Evolutionary conservation across 2,329 filamentous ascomycete species (phyloP).

Genomic region (Pleoardoris graminearum): DNA sequence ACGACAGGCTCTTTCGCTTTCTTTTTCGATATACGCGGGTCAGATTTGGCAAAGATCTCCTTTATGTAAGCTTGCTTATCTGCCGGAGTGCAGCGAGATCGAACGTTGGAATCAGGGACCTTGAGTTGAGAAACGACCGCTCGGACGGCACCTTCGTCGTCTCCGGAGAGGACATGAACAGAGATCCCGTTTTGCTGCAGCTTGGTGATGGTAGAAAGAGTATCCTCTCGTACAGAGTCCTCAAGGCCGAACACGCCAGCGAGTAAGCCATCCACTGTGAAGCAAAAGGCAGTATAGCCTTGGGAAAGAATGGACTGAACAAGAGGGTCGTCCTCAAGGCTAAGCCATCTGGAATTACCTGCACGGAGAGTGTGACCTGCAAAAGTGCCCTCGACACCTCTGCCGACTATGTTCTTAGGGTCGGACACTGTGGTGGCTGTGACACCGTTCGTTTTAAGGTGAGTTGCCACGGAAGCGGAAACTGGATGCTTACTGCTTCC

Average conservation of each 20-base stretch:
- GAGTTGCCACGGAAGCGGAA: conserved; percentile 52
- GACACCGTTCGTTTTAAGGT: conserved; percentile 42
- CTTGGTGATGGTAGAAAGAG: conserved; percentile 55
- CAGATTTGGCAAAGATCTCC: conserved; percentile 20
- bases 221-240: conserved; percentile 54
- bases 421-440: conserved; percentile 12
- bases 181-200: conserved; percentile 53
- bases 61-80: conserved; percentile 60
- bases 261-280: conserved; percentile 53
- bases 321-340: conserved; percentile 48
- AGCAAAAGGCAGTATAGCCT: conserved; percentile 52
- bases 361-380: conserved; percentile 41
- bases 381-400: conserved; percentile 49
- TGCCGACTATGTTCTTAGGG: conserved; percentile 47
- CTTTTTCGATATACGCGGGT: no score
- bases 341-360: conserved; percentile 56
- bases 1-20: conserved; percentile 46
- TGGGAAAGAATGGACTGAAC: conserved; percentile 36
- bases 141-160: conserved; percentile 55
- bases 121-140: conserved; percentile 45
- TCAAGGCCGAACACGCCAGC: conserved; percentile 57
- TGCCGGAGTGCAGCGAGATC: conserved; percentile 54
- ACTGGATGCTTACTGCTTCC: conserved; percentile 56
- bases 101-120: conserved; percentile 47
- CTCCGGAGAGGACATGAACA: conserved; percentile 62